Conservation (phyloP, 805 yeast species). For the Schwanniomyces occidentalis region DNA sequence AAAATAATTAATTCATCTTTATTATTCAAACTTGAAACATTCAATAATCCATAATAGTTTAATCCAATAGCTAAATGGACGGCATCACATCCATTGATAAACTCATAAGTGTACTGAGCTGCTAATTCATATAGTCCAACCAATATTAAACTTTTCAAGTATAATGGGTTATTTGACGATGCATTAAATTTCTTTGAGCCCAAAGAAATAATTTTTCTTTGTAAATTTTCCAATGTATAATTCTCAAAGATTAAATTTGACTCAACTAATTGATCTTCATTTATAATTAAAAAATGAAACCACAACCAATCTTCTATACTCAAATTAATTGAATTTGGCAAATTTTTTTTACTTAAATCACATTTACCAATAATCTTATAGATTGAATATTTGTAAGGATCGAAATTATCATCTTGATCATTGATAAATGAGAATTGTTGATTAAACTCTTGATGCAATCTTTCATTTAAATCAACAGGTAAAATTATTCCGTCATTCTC, state of each 20-base stretch:
- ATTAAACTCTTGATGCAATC: slow-evolving; percentile 77
- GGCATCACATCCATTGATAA: slow-evolving; percentile 75
- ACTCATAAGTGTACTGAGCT: slow-evolving; percentile 57
- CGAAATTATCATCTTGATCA: slow-evolving; percentile 53
- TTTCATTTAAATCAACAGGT: slow-evolving; percentile 65
- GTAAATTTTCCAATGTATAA: slow-evolving; percentile 74
- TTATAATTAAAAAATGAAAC: slow-evolving; percentile 80
- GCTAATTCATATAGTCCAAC: slow-evolving; percentile 84
- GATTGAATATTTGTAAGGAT: slow-evolving; percentile 87
- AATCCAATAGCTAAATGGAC: slow-evolving; percentile 87
- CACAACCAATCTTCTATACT: slow-evolving; percentile 97
- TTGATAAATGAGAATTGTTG: slow-evolving; percentile 69
- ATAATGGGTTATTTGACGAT: slow-evolving; percentile 65
- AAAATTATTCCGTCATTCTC: slow-evolving; percentile 55
- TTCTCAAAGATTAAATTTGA: slow-evolving; percentile 63
- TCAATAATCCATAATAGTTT: slow-evolving; percentile 68
- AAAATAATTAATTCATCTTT: slow-evolving; percentile 37
- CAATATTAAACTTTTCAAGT: slow-evolving; percentile 69
- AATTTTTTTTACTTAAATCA: slow-evolving; percentile 61
- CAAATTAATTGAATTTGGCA: slow-evolving; percentile 66
- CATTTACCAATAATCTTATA: slow-evolving; percentile 94
- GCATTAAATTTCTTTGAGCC: slow-evolving; percentile 73
- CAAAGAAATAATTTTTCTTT: slow-evolving; percentile 63
- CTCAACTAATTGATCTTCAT: slow-evolving; percentile 56
- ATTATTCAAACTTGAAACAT: slow-evolving; percentile 38